Base-by-base conservation (phyloP, 2,329 filamentous ascomycete genomes). In the Penicillium expansum region DNA sequence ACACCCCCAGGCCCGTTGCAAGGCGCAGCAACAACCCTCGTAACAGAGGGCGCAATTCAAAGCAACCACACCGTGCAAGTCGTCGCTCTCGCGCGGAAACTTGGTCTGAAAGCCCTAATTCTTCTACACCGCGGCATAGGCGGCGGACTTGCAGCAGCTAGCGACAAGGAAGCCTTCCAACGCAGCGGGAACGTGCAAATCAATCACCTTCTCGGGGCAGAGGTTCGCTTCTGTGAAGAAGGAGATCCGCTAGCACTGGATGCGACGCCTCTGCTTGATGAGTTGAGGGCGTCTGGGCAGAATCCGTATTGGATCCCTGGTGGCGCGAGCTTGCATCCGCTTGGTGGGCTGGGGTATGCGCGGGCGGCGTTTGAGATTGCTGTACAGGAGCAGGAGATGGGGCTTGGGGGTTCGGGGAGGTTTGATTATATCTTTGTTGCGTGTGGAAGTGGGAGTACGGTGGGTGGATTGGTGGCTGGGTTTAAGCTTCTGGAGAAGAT, bases 201-300 rank as follows among this genome's bases (percentile, higher is more conserved):
- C 29, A 60, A 67, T 35, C 60, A 69, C 58, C 50, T 74, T 51
- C 47, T 71, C 13, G 60, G 69, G 62, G 53, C 76, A 74, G 22
- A 72, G 68, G 65, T 85, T 76, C 57, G 86, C 76, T 22, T 82
- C 71, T 66, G 85, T 75, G 35, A 89, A 66, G 52, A 88, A 76
- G 24, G 88, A 71, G 60, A 89, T 80, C 55, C 66, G 0, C 52
- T 69, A 4, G 51, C 63, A 13, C 39, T 53, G 2, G 63, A 66
- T 44, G 60, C 63, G 8, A 56, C 49, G 1, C 57, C 61, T 5
- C 55, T 72, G 5, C 52, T 75, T 32, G 55, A 66, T 14, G 62
- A 63, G 7, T 56, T 75, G 37, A 32, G 55, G 24, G 45, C 48
- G 2, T n/a, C 42, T 0, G 62, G 63, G 0, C 56, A 67, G 29